phyloP scores from a whole-genome alignment of 169 alveolate genomes.

The Plasmodium gallinaceum region DNA sequence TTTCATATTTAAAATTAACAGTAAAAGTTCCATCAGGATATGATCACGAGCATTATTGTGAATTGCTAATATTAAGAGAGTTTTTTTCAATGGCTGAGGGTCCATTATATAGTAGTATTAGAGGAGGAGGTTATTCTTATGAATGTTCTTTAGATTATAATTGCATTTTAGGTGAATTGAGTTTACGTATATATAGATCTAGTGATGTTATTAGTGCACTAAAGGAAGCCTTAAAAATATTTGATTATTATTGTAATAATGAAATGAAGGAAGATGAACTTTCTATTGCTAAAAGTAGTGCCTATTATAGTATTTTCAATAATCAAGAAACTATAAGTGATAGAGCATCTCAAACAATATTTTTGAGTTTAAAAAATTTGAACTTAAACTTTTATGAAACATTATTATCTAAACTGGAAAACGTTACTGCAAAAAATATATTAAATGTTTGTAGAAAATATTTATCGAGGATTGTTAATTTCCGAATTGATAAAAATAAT shows the following conservation, averaged over 20 bases:
- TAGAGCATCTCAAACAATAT: constrained; percentile 79
- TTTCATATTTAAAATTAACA: constrained; percentile 76
- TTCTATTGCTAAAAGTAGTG: constrained; percentile 78
- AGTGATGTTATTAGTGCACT: constrained; percentile 75
- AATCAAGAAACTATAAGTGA: constrained; percentile 81
- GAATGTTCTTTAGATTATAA: constrained; percentile 78
- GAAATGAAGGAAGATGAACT: constrained; percentile 76
- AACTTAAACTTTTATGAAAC: constrained; percentile 36
- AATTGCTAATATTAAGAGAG: constrained; percentile 76
- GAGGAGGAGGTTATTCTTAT: constrained; percentile 88
- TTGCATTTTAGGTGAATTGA: constrained; percentile 81
- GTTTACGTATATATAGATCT: constrained; percentile 67
- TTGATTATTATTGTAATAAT: constrained; percentile 46
- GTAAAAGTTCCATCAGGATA: constrained; percentile 82
- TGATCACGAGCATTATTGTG: constrained; percentile 73
- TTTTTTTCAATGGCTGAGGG: constrained; percentile 85
- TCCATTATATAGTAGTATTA: constrained; percentile 83
- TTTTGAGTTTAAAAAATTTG: constrained; percentile 77
- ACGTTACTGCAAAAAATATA: constrained; percentile 21
- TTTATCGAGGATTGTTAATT: constrained; percentile 32
- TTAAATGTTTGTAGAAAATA: constrained; percentile 23
- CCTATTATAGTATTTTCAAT: constrained; percentile 78
- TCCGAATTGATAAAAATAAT: constrained; percentile 23
- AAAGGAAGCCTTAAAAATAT: constrained; percentile 76
- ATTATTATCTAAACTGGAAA: constrained; percentile 19